phyloP scores from a whole-genome alignment of 805 yeast genomes.

The Saccharomyces paradoxus region DNA sequence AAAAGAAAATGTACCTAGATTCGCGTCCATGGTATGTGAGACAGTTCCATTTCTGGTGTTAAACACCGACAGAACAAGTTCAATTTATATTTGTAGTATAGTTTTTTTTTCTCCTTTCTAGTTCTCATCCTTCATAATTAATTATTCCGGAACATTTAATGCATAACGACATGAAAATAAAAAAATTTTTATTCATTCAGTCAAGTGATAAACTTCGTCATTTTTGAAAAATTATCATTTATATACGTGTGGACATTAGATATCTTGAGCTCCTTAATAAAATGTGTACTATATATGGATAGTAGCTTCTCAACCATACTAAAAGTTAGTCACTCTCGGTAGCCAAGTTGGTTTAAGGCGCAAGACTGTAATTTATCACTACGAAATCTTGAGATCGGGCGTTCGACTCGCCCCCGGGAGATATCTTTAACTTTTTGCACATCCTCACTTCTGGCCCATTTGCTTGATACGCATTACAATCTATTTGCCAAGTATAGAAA shows the following conservation, averaged over 20 bases:
- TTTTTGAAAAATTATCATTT: too few relatives aligned
- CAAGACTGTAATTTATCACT: constrained; percentile 19
- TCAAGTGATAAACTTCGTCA: too few relatives aligned
- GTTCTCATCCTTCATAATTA: neutral
- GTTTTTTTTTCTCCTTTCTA: neutral
- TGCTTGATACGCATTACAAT: neutral
- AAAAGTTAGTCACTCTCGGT: constrained; percentile 12
- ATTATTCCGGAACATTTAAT: neutral
- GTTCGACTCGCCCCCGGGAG: constrained; percentile 27
- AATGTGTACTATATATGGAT: too few relatives aligned
- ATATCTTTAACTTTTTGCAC: constrained; percentile 3
- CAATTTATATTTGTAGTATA: neutral
- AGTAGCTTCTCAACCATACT: too few relatives aligned
- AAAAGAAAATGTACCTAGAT: constrained; percentile 31
- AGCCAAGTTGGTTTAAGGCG: constrained; percentile 26
- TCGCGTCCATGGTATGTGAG: constrained; percentile 37
- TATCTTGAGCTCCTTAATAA: too few relatives aligned
- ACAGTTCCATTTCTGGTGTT: constrained; percentile 35
- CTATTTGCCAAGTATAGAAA: neutral
- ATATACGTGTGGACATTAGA: too few relatives aligned
- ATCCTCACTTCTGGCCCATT: neutral
- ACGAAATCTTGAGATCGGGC: constrained; percentile 23
- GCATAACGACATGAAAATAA: neutral
- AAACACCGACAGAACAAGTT: constrained; percentile 1
- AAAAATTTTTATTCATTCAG: too few relatives aligned